Conservation (phyloP, 1,139 yeast species). For the Zhuliangozyma blackwelliae region DNA sequence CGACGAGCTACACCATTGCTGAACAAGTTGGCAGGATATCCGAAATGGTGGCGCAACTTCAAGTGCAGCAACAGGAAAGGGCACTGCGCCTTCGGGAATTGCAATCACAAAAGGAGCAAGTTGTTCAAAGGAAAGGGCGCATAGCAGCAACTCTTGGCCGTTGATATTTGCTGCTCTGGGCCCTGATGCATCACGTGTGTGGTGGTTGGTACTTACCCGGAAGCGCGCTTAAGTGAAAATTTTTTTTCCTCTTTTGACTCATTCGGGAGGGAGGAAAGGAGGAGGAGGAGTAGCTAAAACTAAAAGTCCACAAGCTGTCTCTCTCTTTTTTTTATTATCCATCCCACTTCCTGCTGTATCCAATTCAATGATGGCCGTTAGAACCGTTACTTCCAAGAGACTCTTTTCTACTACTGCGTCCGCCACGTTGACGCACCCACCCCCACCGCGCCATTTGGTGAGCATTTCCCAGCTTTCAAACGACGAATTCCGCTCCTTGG, state of each 20-base stretch:
- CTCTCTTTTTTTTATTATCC: no score
- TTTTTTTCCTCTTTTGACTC: slow-evolving; percentile 2
- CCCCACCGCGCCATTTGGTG: slow-evolving; percentile 63
- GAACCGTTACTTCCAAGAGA: slow-evolving; percentile 8
- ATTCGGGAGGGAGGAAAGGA: no score
- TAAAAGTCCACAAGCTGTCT: no score
- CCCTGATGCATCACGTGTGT: no score
- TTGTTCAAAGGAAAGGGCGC: no score
- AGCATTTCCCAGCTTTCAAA: slow-evolving; percentile 73
- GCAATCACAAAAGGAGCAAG: no score
- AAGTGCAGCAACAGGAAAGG: slow-evolving; percentile 4
- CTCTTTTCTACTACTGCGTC: slow-evolving; percentile 9
- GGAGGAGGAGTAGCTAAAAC: slow-evolving; percentile 4
- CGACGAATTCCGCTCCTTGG: slow-evolving; percentile 63
- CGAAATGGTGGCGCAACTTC: slow-evolving; percentile 5
- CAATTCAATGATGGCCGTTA: slow-evolving; percentile 7
- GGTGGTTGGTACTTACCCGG: no score
- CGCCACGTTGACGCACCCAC: slow-evolving; percentile 1
- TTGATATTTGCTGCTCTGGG: no score
- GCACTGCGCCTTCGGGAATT: slow-evolving; percentile 7
- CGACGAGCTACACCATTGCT: slow-evolving; percentile 9
- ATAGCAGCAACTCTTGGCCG: no score
- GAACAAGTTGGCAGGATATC: slow-evolving; percentile 11
- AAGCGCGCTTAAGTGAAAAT: slow-evolving; percentile 10
- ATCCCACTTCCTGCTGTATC: no score